phyloP scores from a whole-genome alignment of 2,329 filamentous ascomycete species.

The Fragosphaeria purpurea region DNA sequence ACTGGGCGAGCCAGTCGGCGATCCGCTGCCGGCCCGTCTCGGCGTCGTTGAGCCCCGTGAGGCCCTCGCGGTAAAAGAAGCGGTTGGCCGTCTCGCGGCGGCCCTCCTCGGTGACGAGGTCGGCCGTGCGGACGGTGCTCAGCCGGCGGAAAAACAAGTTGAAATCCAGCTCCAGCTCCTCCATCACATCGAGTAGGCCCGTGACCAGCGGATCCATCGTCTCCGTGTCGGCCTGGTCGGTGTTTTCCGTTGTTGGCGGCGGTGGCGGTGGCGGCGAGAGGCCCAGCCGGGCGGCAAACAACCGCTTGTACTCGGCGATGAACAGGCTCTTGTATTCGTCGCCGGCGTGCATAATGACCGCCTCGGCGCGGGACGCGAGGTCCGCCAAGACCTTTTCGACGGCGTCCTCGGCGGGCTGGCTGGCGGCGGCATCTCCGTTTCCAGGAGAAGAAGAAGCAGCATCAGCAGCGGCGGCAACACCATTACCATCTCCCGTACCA shows the following conservation, averaged over 20 bases:
- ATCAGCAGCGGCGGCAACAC: neutral
- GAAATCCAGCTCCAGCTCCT: conserved; percentile 79
- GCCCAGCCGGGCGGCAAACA: conserved; percentile 75
- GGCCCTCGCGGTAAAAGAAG: conserved; percentile 74
- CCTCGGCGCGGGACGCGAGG: conserved; percentile 73
- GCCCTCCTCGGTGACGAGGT: conserved; percentile 54
- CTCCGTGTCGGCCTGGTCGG: conserved; percentile 60
- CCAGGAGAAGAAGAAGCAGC: neutral
- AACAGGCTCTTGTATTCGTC: conserved; percentile 88
- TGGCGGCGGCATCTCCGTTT: neutral
- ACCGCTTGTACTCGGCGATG: conserved; percentile 73
- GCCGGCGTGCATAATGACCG: conserved; percentile 66
- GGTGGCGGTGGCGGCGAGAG: conserved; percentile 27
- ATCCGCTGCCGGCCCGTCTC: conserved; percentile 56
- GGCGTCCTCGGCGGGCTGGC: conserved; percentile 23
- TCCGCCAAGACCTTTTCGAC: conserved; percentile 58
- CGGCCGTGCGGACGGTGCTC: conserved; percentile 48
- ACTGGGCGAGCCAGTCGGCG: conserved; percentile 71
- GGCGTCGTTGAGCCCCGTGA: conserved; percentile 44
- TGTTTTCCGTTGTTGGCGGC: conserved; percentile 23
- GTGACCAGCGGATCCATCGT: conserved; percentile 58
- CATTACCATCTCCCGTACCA: neutral
- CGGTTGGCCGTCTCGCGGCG: conserved; percentile 54
- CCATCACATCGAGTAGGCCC: conserved; percentile 71
- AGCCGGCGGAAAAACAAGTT: conserved; percentile 86